These are phyloP conservation scores for Vitis rupestris DNA, from an alignment of 164 flowering plant species.

Conservation along the genomic window DNA sequence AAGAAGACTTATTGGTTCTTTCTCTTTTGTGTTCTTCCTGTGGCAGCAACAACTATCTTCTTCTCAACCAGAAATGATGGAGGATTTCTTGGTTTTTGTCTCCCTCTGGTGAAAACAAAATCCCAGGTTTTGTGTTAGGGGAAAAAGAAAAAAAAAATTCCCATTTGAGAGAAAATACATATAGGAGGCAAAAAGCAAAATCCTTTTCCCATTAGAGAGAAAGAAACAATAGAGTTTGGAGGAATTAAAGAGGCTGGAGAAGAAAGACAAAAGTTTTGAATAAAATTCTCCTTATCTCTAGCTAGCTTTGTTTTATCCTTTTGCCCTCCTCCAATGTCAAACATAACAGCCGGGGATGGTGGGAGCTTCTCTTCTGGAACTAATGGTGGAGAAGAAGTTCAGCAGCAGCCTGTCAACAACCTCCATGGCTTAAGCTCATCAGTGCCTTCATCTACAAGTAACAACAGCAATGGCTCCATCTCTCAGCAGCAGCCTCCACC, in stretches of 20 bases:
- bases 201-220: slow-evolving; percentile 1
- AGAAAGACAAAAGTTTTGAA: slow-evolving; percentile 8
- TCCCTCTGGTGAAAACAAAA: slow-evolving; percentile 25
- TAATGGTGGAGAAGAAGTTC: slow-evolving; percentile 16
- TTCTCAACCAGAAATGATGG: slow-evolving; percentile 28
- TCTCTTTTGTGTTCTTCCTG: slow-evolving; percentile 11
- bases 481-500: slow-evolving; percentile 10
- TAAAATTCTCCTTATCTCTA: slow-evolving; percentile 4
- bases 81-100: slow-evolving; percentile 40
- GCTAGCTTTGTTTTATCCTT: not conserved
- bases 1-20: slow-evolving; percentile 7
- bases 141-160: not conserved
- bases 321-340: slow-evolving; percentile 23
- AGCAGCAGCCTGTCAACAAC: slow-evolving; percentile 4
- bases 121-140: slow-evolving; percentile 20
- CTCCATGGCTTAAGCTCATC: slow-evolving; percentile 9
- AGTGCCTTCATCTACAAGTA: slow-evolving; percentile 2
- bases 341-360: slow-evolving; percentile 18
- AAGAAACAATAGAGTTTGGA: slow-evolving; percentile 14
- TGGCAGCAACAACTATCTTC: slow-evolving; percentile 10
- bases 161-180: slow-evolving; percentile 5
- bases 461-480: slow-evolving; percentile 17
- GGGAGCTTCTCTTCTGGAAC: slow-evolving; percentile 29
- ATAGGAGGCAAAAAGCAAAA: not conserved
- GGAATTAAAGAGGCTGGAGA: not conserved